Conservation (phyloP, 306 rosid species). For the Coriaria nepalensis region DNA sequence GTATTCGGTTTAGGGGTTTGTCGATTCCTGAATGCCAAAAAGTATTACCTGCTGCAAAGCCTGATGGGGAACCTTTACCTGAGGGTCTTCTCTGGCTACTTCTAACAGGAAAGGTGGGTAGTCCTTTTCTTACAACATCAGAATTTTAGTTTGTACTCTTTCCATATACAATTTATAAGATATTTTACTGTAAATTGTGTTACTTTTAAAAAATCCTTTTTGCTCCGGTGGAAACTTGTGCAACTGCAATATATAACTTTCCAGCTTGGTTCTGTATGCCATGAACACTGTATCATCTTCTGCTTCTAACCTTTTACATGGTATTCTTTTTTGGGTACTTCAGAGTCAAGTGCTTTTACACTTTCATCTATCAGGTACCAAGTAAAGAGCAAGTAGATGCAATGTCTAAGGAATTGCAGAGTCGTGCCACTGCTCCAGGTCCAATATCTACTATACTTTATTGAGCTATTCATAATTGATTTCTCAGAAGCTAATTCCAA, state of each 20-base stretch:
- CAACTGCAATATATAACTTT: too few relatives aligned
- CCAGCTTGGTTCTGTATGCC: too few relatives aligned
- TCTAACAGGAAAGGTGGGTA: conserved; percentile 74
- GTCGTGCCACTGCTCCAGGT: conserved; percentile 88
- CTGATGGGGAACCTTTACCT: conserved; percentile 95
- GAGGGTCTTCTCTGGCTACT: conserved; percentile 94
- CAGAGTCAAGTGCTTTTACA: conserved; percentile 5
- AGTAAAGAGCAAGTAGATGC: conserved; percentile 85
- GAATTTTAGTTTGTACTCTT: too few relatives aligned
- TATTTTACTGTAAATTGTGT: neutral
- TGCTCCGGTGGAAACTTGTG: too few relatives aligned
- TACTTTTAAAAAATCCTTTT: too few relatives aligned
- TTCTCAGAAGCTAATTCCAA: too few relatives aligned
- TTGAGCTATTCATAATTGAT: conserved; percentile 9
- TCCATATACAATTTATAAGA: neutral
- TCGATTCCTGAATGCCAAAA: conserved; percentile 92
- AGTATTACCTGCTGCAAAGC: conserved; percentile 61
- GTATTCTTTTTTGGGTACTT: neutral
- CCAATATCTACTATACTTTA: conserved; percentile 3
- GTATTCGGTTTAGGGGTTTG: conserved; percentile 85
- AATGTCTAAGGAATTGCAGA: conserved; percentile 63
- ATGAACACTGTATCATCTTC: too few relatives aligned
- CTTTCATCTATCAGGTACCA: conserved; percentile 48
- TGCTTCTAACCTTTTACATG: neutral
- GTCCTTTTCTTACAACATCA: neutral